Conservation (phyloP, 371 early-diverging fungal genomes). For the Encephalitozoon intestinalis region DNA sequence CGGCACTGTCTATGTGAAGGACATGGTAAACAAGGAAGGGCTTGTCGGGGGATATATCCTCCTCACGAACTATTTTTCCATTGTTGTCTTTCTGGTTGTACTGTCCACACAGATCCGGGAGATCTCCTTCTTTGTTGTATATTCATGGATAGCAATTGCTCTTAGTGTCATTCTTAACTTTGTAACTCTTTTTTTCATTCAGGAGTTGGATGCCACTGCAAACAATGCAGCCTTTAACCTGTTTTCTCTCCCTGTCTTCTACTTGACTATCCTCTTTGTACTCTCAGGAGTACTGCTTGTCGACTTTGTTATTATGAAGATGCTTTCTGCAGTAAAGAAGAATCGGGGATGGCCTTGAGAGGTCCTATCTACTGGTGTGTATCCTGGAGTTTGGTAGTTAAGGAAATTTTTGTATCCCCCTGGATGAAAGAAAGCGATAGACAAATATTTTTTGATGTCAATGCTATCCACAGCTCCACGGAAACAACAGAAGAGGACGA, state of each 20-base stretch:
- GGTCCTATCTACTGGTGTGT: no score
- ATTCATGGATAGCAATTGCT: conserved; percentile 32
- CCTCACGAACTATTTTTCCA: conserved; percentile 31
- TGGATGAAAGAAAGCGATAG: neutral
- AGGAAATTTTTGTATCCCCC: neutral
- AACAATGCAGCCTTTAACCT: conserved; percentile 4
- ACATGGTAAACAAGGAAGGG: conserved; percentile 22
- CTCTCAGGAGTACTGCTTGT: neutral
- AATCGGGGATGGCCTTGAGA: neutral
- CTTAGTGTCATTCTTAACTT: conserved; percentile 26
- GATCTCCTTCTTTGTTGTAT: conserved; percentile 32
- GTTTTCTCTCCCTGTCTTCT: neutral
- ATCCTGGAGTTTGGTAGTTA: neutral
- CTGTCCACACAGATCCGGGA: conserved; percentile 42
- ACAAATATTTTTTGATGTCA: neutral
- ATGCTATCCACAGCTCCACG: neutral
- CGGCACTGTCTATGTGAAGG: conserved; percentile 18
- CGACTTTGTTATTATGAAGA: neutral
- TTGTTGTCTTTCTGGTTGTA: conserved; percentile 48
- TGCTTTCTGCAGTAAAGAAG: conserved; percentile 2
- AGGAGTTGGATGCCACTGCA: conserved; percentile 7
- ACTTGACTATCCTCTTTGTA: neutral
- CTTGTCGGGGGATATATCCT: conserved; percentile 36
- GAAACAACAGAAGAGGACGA: neutral
- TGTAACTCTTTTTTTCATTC: conserved; percentile 37